Conservation (phyloP, 805 yeast species). For the Yarrowia yakushimensis region DNA sequence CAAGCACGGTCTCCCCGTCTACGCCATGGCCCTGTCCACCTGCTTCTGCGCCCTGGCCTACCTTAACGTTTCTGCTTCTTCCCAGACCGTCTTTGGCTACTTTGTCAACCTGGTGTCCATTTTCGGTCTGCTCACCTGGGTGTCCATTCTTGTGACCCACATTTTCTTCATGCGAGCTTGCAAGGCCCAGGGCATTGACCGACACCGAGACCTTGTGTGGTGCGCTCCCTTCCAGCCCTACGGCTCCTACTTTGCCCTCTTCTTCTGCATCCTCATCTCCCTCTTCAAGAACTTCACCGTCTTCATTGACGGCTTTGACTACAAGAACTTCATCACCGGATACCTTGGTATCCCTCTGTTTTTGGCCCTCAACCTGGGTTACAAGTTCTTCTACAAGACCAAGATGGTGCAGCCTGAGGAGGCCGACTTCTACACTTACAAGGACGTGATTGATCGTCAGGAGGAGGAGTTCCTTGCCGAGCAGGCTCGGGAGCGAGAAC, state of each 20-base stretch:
- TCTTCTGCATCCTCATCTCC: constrained; percentile 52
- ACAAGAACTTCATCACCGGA: constrained; percentile 69
- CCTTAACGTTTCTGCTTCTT: constrained; percentile 59
- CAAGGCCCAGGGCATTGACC: constrained; percentile 61
- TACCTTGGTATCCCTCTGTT: constrained; percentile 72
- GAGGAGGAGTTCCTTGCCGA: constrained; percentile 26
- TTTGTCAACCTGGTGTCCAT: constrained; percentile 67
- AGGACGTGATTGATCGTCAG: constrained; percentile 27
- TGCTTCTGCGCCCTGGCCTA: constrained; percentile 62
- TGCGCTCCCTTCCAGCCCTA: constrained; percentile 67
- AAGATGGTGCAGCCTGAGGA: constrained; percentile 23
- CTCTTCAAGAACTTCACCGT: constrained; percentile 70
- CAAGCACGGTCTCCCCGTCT: constrained; percentile 66
- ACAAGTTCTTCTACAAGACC: constrained; percentile 44
- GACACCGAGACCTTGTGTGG: constrained; percentile 53
- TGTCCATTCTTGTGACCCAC: constrained; percentile 63
- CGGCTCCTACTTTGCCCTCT: constrained; percentile 58
- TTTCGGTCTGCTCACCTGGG: constrained; percentile 72
- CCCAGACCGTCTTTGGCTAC: constrained; percentile 59
- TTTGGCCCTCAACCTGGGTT: constrained; percentile 52
- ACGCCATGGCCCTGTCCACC: constrained; percentile 50
- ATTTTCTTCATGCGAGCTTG: constrained; percentile 61
- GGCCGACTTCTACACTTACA: constrained; percentile 27
- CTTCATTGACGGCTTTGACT: constrained; percentile 57
- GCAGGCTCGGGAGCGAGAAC: constrained; percentile 26